Evolutionary conservation across 371 early-diverging fungal genomes (phyloP), one percentile per base, ranked within the genome.

Genomic region (Mycotypha africana): DNA sequence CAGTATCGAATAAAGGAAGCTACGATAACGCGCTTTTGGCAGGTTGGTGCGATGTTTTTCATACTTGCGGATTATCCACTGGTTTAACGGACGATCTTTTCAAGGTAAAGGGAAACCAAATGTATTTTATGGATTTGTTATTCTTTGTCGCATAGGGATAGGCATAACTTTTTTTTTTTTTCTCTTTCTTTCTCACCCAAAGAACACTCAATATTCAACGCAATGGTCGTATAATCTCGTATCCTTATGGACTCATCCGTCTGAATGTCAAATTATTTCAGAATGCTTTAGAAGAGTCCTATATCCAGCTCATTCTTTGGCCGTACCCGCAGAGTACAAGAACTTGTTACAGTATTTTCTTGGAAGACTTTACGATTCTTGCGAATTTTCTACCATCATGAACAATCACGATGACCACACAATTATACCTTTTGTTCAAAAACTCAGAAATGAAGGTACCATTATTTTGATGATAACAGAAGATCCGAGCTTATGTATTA

Each of bases 171-270:
- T n/a, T n/a, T n/a, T n/a, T n/a, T n/a, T n/a, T n/a, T n/a, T n/a
- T n/a, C n/a, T n/a, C n/a, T n/a, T n/a, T n/a, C n/a, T n/a, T n/a
- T n/a, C n/a, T n/a, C n/a, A n/a, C n/a, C n/a, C n/a, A n/a, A n/a
- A n/a, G n/a, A n/a, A n/a, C n/a, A n/a, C n/a, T n/a, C n/a, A n/a
- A n/a, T n/a, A 37, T 42, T 25, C 19, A n/a, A 38, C 21, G 11
- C 10, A 50, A 14, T 64, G 65, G 60, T 51, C 35, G 30, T 53
- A 53, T 16, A 53, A 50, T 30, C 22, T 60, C 11, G 21, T 53
- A n/a, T 34, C 51, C 4, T 33, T 61, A 16, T 62, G 50, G 45
- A 50, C 52, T 12, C 59, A 62, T 33, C 66, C 66, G 0, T 37
- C 40, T 10, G 51, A 58, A 23, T 44, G 47, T 23, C 38, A 26